Base-by-base conservation (phyloP, 225 moss, liverwort and hornwort genomes). In the Straminergon stramineum region DNA sequence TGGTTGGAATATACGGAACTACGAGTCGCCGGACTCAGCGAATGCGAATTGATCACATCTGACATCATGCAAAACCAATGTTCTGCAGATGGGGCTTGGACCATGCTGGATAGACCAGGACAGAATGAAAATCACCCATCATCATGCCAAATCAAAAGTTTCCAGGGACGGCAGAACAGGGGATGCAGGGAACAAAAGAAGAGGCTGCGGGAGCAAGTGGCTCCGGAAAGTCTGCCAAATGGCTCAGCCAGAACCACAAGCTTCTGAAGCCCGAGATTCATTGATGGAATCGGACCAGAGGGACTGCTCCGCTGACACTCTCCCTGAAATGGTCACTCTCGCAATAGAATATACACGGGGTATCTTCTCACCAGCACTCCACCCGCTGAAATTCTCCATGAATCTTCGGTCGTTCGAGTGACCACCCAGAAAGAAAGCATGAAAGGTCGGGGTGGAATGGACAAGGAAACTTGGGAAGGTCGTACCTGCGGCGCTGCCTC, bases 401-500 rank as follows among this genome's bases (percentile, higher is more conserved):
- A 8, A 27, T 20, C 45, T 41, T 51, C 37, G 17, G 24, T 31
- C 2, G 31, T 3, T 53, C 73, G 63, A 20, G 61, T 73, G 24
- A 20, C 41, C 13, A 57, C 8, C 28, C 41, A 53, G 65, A 66
- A 55, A 39, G 32, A 41, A 32, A 24, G 13, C 41, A 10, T 21
- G 23, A 5, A 23, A 48, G 51, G 13, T 31, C 24, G 17, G 9
- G 21, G 57, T 3, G 32, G 2, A 63, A 53, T 84, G 27, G 32
- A 43, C 39, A 21, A 45, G 55, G 23, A 64, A 87, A 65, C 15
- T 45, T 21, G 52, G 11, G 34, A 55, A 41, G 64, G 75, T n/a
- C 27, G n/a, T 91, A 89, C 91, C 92, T 90, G 90, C 92, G 45
- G 92, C 87, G 74, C 90, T 92, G 87, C 94, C 92, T 43, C 92